Evolutionary conservation across 805 yeast genomes (phyloP), one percentile per base, ranked within the genome.

Genomic region (Teunomyces tritomae): DNA sequence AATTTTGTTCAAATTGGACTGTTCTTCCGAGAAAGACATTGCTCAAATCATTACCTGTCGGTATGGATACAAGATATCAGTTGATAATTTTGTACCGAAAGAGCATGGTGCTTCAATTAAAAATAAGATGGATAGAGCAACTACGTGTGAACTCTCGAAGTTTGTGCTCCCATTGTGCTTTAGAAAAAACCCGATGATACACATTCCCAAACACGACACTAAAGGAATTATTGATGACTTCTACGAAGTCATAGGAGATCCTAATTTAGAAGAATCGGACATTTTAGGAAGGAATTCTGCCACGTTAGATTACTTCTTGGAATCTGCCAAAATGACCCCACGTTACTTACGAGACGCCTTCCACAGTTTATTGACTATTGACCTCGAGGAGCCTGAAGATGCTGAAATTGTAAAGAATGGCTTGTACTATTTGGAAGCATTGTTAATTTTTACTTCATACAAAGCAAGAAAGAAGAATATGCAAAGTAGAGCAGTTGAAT

Each of bases 401-500:
- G 55, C 45, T 13, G 65, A 67, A 4, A 60, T 65, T 0, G 70
- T 79, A 4, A 61, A 70, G 2, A 61, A 67, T 13, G 96, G 95
- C 0, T 65, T 89, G 2, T 89, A 85, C 58, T 86, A 77, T 57
- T 59, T 85, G 43, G 84, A 86, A 57, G 96, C 87, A 0, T 76
- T 84, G 1, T 70, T 85, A 28, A 79, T 84, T 17, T 73, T 89
- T 49, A 78, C 87, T n/a, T 70, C 84, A 14, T 90, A 83, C 68
- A 84, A 74, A 49, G 71, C 80, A 8, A 71, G 97, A 40, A 87
- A 87, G 58, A 80, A 89, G 49, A 77, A 87, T 2, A 81, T 84
- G 74, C 95, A 89, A 53, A 87, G 91, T 8, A 74, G 96, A 48
- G 82, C 86, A 0, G 87, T 89, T 3, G 97, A 90, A 58, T 63